These are phyloP conservation scores for Byssothecium circinans DNA, from an alignment of 2,329 filamentous ascomycete genomes.

Conservation along the genomic window DNA sequence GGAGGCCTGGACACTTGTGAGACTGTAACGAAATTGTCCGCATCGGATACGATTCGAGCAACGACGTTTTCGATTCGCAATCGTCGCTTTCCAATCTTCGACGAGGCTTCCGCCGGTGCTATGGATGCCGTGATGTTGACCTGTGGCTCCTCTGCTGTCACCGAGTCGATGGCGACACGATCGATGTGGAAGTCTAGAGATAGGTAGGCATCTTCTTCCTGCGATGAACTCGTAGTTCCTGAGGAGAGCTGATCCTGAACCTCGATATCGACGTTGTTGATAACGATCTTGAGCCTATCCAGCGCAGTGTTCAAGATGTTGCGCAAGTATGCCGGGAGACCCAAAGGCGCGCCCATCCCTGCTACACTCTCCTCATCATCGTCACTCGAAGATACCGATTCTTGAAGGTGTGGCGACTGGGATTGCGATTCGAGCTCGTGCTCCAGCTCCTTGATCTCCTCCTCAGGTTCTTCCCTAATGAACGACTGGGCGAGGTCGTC, in stretches of 20 bases:
- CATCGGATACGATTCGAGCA: conserved; percentile 68
- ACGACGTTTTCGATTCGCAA: conserved; percentile 65
- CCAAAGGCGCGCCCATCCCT: conserved; percentile 72
- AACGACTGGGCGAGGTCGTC: conserved; percentile 78
- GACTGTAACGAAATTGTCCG: conserved; percentile 64
- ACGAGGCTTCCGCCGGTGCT: conserved; percentile 27
- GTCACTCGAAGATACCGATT: conserved; percentile 62
- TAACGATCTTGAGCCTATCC: conserved; percentile 68
- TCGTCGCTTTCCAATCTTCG: conserved; percentile 66
- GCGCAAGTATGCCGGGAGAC: conserved; percentile 69
- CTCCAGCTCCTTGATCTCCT: conserved; percentile 69
- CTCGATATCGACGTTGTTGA: conserved; percentile 67
- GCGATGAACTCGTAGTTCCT: conserved; percentile 57
- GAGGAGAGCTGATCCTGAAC: conserved; percentile 58
- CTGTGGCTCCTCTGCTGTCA: conserved; percentile 42
- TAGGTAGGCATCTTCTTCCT: conserved; percentile 53
- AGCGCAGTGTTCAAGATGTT: conserved; percentile 73
- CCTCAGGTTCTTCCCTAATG: conserved; percentile 67
- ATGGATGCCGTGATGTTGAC: conserved; percentile 23
- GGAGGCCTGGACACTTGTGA: conserved; percentile 61
- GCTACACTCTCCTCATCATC: conserved; percentile 63
- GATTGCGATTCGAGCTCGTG: conserved; percentile 68
- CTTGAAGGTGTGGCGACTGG: conserved; percentile 63
- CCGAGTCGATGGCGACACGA: conserved; percentile 66
- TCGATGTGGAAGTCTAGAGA: conserved; percentile 68